Evolutionary conservation across 2,329 filamentous ascomycete genomes (phyloP), one percentile per base, ranked within the genome.

Genomic region (Epicoccum nigrum): DNA sequence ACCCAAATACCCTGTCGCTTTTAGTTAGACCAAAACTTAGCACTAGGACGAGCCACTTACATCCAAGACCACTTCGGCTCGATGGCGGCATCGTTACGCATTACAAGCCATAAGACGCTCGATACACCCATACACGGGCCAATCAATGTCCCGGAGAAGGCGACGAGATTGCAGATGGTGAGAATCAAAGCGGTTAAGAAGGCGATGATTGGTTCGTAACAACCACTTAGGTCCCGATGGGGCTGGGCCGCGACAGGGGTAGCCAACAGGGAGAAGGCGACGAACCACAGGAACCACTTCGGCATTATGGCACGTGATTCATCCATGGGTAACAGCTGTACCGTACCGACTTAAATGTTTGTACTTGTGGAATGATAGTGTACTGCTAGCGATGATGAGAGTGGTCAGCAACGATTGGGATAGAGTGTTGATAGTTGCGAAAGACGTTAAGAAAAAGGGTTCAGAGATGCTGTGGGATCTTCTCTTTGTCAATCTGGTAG

Each of bases 21-120:
- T 13, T 16, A 28, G 7, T 43, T n/a, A 25, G 27, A n/a, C 2
- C 15, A 11, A 15, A 17, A 8, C 9, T 8, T 7, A 4, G 12
- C 12, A 6, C 1, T 9, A 4, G 7, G 20, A 27, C 56, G 6
- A 48, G 56, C 23, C 9, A 47, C 60, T 56, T 42, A 65, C 60
- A 58, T 55, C 62, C 62, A 65, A n/a, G 62, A 42, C 17, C 51
- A 19, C 13, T 49, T 44, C 7, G 60, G 51, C 4, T 47, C 43
- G 3, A 65, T 45, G 7, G 56, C 58, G 6, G 49, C 31, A 41
- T 62, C 58, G 30, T 63, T 63, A 5, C 62, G 56, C 58, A 65
- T 56, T 17, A 63, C 57, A 13, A 63, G 42, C 46, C 54, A 64
- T 17, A 64, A 13, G 2, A 64, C 50, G 35, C 62, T 63, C 2